Percentiles rank a stretch among this genome's conserved stretches.
phyloP scores from a whole-genome alignment of 139 green algal species.

The Auxenochlorella protothecoides region DNA sequence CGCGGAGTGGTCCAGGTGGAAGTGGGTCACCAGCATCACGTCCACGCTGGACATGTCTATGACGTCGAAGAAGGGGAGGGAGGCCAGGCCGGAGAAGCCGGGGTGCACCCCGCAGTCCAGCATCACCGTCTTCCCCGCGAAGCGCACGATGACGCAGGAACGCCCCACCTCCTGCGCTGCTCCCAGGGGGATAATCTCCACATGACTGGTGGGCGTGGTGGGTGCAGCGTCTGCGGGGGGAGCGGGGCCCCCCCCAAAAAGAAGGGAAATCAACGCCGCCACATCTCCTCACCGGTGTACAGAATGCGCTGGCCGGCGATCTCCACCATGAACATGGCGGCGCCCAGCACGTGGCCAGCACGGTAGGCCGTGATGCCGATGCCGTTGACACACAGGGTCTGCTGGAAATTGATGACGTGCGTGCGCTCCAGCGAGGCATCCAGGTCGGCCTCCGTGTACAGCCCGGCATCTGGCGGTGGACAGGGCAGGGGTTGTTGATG shows the following conservation, averaged over 20 bases:
- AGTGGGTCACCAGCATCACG: constrained; percentile 93
- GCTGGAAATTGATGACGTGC: constrained; percentile 96
- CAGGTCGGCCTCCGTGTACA: constrained; percentile 82
- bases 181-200: constrained; percentile 75
- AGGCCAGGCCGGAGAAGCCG: constrained; percentile 64
- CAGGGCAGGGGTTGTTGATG: neutral
- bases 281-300: constrained; percentile 68
- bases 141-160: constrained; percentile 87
- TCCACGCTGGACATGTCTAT: constrained; percentile 75
- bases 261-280: too few species aligned
- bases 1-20: constrained; percentile 96
- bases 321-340: constrained; percentile 98
- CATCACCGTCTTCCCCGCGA: constrained; percentile 78
- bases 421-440: constrained; percentile 70
- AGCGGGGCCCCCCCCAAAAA: too few species aligned
- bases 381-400: constrained; percentile 73
- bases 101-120: constrained; percentile 97
- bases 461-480: constrained; percentile 3
- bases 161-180: constrained; percentile 92
- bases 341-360: constrained; percentile 92
- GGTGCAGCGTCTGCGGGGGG: too few species aligned
- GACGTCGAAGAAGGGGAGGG: constrained; percentile 86
- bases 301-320: constrained; percentile 81
- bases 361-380: constrained; percentile 80
- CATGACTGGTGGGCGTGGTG: too few species aligned